Evolutionary conservation across 352 stramenopile species (phyloP).

Genomic region (Pythium sp.): DNA sequence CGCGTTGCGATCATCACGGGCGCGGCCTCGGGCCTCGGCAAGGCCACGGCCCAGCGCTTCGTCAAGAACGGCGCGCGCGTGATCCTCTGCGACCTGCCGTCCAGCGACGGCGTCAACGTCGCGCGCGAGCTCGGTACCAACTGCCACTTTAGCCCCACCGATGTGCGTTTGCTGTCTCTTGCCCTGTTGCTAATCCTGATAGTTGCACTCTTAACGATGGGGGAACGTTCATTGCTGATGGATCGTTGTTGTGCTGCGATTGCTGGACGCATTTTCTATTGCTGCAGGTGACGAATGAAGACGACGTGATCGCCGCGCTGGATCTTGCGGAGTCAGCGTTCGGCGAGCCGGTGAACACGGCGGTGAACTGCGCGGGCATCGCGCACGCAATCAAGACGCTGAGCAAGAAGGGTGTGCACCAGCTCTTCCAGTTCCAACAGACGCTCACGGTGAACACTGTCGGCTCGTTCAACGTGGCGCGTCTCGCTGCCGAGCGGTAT

Average conservation of each 20-base stretch:
- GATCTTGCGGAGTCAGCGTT: conserved; percentile 91
- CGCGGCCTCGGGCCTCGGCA: conserved; percentile 91
- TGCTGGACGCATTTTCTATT: neutral
- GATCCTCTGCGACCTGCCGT: conserved; percentile 91
- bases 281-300: conserved; percentile 88
- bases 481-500: conserved; percentile 92
- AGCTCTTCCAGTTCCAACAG: conserved; percentile 92
- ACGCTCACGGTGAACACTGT: conserved; percentile 96
- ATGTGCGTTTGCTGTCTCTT: conserved; percentile 36
- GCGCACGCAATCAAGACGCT: conserved; percentile 91
- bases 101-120: conserved; percentile 74
- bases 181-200: neutral
- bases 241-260: neutral
- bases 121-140: conserved; percentile 73
- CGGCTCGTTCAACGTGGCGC: conserved; percentile 97
- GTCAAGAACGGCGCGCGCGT: conserved; percentile 88
- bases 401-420: conserved; percentile 90
- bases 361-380: conserved; percentile 96
- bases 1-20: conserved; percentile 91
- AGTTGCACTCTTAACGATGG: neutral
- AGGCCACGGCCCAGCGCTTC: conserved; percentile 89
- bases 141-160: conserved; percentile 78
- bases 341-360: conserved; percentile 91
- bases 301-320: conserved; percentile 86
- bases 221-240: neutral